Percentiles rank a stretch among this genome's conserved stretches.
Conservation (phyloP, 768 basidiomycete species). For the Auriscalpium microsporum region DNA sequence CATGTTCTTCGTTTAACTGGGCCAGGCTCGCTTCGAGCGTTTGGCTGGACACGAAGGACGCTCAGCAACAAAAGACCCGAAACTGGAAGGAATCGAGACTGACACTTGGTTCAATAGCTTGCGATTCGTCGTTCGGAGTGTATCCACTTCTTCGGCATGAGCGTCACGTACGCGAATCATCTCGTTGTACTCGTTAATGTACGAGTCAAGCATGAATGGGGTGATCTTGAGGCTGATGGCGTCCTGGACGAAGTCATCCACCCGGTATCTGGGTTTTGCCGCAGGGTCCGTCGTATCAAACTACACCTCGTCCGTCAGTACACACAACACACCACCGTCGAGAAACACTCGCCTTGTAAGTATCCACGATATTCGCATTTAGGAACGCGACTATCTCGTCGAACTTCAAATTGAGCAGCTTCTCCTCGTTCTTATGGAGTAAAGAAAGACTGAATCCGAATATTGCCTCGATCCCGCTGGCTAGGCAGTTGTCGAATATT, state of each 20-base stretch:
- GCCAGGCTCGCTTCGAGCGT: slow-evolving; percentile 70
- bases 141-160: slow-evolving; percentile 78
- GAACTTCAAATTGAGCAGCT: slow-evolving; percentile 73
- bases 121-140: slow-evolving; percentile 73
- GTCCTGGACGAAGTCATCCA: slow-evolving; percentile 82
- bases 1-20: slow-evolving; percentile 77
- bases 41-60: slow-evolving; percentile 43
- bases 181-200: slow-evolving; percentile 84
- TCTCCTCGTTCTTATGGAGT: slow-evolving; percentile 80
- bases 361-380: slow-evolving; percentile 74
- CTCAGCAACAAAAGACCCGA: neutral
- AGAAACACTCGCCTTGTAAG: slow-evolving; percentile 47
- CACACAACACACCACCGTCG: neutral
- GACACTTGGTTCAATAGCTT: slow-evolving; percentile 71
- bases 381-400: slow-evolving; percentile 84
- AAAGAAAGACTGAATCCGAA: slow-evolving; percentile 90
- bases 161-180: slow-evolving; percentile 67
- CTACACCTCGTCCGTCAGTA: neutral
- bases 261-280: slow-evolving; percentile 38
- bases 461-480: slow-evolving; percentile 94
- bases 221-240: slow-evolving; percentile 82
- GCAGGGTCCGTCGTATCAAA: neutral
- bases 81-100: slow-evolving; percentile 22
- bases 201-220: slow-evolving; percentile 91
- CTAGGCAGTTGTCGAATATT: slow-evolving; percentile 94